Evolutionary conservation across 306 rosid genomes (phyloP), one percentile per base, ranked within the genome.

Genomic region (Gleditsia sinensis): DNA sequence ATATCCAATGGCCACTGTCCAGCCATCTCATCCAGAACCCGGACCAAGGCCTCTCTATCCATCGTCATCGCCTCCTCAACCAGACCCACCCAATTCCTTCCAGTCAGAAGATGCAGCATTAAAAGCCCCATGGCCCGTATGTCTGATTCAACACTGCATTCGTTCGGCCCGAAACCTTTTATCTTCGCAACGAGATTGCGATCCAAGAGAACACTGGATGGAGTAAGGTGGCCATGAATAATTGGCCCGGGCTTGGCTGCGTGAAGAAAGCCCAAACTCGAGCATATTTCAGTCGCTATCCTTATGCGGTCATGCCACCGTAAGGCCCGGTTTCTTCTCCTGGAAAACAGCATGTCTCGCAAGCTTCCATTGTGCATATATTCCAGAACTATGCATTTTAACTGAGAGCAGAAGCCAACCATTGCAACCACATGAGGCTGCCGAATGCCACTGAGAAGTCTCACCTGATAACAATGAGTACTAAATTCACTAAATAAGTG

Each of bases 301-400:
- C 87, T 87, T 49, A 87, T 66, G 9, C 92, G 84, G 46, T 85
- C 86, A 0, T 84, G 84, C 97, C 98, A 93, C 3, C 49, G 23
- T 58, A 85, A 77, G 59, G 80, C 76, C 30, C 56, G 86, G 55
- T 67, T 83, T 76, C 78, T 82, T 72, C 77, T 86, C 77, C 77
- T 74, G 1, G 83, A 78, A 74, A 78, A 75, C 6, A 93, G 32
- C 55, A 77, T 43, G 71, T 91, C 97, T 11, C 68, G 70, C 20
- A 93, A 51, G 82, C 84, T 87, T 3, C 97, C 96, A 16, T 85
- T 80, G 42, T 89, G 81, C 98, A 93, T 86, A 79, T 86, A 86
- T 21, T 93, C 97, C 24, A 87, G 74, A 66, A 91, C 81, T 54
- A 88, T 32, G 81, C 85, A 84, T 69, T 82, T 84, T 6, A 83